These are phyloP conservation scores for Camelina sativa DNA, from an alignment of 345 rosid genomes.

Conservation along the genomic window DNA sequence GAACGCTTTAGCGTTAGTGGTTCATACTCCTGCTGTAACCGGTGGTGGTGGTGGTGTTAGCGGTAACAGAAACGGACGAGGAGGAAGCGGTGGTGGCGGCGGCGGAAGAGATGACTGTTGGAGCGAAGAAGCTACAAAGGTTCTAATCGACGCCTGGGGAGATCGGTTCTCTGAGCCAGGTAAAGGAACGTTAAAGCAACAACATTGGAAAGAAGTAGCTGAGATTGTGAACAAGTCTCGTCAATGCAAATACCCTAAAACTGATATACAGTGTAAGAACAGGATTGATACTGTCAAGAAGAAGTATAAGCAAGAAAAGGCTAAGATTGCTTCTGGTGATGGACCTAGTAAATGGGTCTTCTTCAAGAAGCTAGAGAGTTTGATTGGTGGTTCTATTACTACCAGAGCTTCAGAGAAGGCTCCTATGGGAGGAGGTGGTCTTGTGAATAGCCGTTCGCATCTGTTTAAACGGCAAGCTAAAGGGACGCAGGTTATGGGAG, in stretches of 20 bases:
- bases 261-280: conserved; percentile 93
- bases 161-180: conserved; percentile 82
- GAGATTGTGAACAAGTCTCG: conserved; percentile 76
- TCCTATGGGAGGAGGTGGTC: conserved; percentile 61
- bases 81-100: conserved; percentile 24
- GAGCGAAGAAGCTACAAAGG: conserved; percentile 86
- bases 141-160: conserved; percentile 90
- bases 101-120: conserved; percentile 92
- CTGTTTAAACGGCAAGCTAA: conserved; percentile 32
- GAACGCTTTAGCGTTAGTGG: conserved; percentile 43
- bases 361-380: conserved; percentile 64
- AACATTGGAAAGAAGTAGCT: conserved; percentile 96
- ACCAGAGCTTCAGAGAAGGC: conserved; percentile 35
- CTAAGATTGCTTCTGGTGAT: conserved; percentile 60
- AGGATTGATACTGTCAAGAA: conserved; percentile 94
- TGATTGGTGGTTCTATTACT: conserved; percentile 55
- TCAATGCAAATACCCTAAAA: conserved; percentile 63
- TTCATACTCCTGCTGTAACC: conserved; percentile 43
- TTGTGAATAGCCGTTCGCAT: conserved; percentile 49
- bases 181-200: conserved; percentile 90
- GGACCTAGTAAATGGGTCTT: conserved; percentile 76
- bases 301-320: conserved; percentile 87
- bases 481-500: conserved; percentile 21
- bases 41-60: conserved; percentile 20
- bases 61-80: conserved; percentile 48